A percentile compares a stretch with the other conserved stretches of the same genome.
phyloP scores from a whole-genome alignment of 306 rosid species.

The Quercus alba region DNA sequence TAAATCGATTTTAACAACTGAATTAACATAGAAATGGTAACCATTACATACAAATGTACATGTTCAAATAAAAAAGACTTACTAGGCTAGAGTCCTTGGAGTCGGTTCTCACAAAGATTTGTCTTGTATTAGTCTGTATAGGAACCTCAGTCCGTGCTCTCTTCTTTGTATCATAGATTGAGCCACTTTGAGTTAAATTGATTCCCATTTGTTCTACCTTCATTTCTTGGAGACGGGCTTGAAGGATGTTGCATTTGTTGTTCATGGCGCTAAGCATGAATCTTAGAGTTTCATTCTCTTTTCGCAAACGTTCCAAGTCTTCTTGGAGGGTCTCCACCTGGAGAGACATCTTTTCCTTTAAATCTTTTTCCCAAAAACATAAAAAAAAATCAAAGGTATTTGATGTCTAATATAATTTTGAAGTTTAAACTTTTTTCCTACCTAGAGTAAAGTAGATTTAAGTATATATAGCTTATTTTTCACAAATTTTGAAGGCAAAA shows the following conservation, averaged over 20 bases:
- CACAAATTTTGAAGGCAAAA: neutral
- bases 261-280: conserved; percentile 50
- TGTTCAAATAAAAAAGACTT: conserved; percentile 9
- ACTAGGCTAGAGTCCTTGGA: conserved; percentile 53
- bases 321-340: conserved; percentile 34
- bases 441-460: neutral
- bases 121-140: conserved; percentile 26
- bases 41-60: neutral
- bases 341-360: neutral
- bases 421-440: too few species aligned
- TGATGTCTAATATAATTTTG: too few species aligned
- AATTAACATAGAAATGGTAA: neutral
- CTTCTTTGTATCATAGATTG: conserved; percentile 28
- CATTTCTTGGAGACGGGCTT: conserved; percentile 31
- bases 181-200: conserved; percentile 13
- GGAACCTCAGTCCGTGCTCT: conserved; percentile 42
- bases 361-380: too few species aligned
- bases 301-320: conserved; percentile 37
- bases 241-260: conserved; percentile 41
- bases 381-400: too few species aligned
- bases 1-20: neutral
- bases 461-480: neutral
- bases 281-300: conserved; percentile 49
- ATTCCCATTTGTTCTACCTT: conserved; percentile 2
- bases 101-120: conserved; percentile 48